phyloP scores from a whole-genome alignment of 768 basidiomycete genomes.

The Amanita subjunquillea region DNA sequence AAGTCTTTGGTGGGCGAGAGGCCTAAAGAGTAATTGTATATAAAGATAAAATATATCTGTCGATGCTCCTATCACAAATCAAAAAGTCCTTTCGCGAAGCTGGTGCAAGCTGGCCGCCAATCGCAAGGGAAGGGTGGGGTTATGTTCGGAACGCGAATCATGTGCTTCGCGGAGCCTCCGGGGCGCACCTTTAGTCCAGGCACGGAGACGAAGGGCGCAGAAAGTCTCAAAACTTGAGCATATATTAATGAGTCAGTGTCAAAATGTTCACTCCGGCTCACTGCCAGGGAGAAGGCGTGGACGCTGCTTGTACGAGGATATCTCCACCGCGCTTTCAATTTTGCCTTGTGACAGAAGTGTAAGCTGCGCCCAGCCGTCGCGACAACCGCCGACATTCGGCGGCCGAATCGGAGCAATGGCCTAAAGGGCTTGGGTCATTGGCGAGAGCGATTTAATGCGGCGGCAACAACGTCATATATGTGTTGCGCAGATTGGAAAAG shows the following conservation, averaged over 20 bases:
- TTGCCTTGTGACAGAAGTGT: conserved; percentile 85
- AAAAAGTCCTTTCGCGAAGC: conserved; percentile 22
- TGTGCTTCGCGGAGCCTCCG: too few species aligned
- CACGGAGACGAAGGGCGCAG: conserved; percentile 16
- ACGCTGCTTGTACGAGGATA: conserved; percentile 83
- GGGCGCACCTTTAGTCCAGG: too few species aligned
- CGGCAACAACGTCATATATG: too few species aligned
- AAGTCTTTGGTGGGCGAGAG: not conserved
- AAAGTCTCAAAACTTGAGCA: conserved; percentile 27
- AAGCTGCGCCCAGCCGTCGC: conserved; percentile 91
- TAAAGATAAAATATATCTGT: not conserved
- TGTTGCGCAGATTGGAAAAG: too few species aligned
- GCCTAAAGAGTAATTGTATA: not conserved
- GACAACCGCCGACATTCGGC: too few species aligned
- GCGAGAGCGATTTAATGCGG: too few species aligned
- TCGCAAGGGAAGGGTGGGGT: too few species aligned
- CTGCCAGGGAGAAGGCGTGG: too few species aligned
- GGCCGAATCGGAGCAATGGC: too few species aligned
- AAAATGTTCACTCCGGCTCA: conserved; percentile 77
- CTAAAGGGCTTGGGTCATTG: too few species aligned
- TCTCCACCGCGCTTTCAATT: conserved; percentile 74
- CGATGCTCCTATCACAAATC: not conserved
- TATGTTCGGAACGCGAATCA: too few species aligned
- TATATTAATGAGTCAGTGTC: conserved; percentile 74
- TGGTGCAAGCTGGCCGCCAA: too few species aligned